Base-by-base conservation (phyloP, 306 rosid species). In the Sphenostylis stenocarpa region DNA sequence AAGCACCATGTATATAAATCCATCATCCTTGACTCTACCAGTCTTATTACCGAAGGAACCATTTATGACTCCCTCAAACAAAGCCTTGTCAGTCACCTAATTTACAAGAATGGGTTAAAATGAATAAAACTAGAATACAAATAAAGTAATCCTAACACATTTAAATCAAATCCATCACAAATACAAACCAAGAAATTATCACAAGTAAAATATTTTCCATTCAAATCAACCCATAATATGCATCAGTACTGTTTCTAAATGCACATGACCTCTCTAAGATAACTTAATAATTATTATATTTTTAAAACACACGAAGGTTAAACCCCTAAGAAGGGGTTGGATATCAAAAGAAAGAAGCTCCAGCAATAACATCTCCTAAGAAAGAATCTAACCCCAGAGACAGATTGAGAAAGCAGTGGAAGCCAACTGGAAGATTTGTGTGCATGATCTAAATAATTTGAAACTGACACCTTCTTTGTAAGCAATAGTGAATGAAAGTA, bases 1-100 rank as follows among this genome's bases (percentile, higher is more conserved):
- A 60, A 92, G 98, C 39, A 95, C 97, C 98, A 95, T 95, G 90
- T 90, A 95, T 77, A 95, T 95, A 77, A 82, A 90, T 41, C 93
- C 96, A 68, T 95, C 98, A 75, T 92, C 96, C 86, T 87, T 95
- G 84, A 95, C 98, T 80, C 93, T 83, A 29, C 91, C 95, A 84
- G 92, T 97, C 81, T 92, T 95, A 80, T 79, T 87, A 83, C 79
- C 85, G 67, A 85, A 76, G 83, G 88, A 89, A 49, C 97, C 97
- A 53, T 84, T 90, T 88, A 85, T 48, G 47, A 95, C 98, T 72
- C 84, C 94, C 77, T 78, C 89, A 15, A 89, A 91, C 86, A 95
- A 88, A 81, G 92, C 88, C 86, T 85, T 88, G 86, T 95, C 97
- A 78, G 98, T 95, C 70, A 95, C 97, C 98, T 95, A 85, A 16